Conservation (phyloP, 1,284 basidiomycete genomes). For the Sphagnurus paluster region DNA sequence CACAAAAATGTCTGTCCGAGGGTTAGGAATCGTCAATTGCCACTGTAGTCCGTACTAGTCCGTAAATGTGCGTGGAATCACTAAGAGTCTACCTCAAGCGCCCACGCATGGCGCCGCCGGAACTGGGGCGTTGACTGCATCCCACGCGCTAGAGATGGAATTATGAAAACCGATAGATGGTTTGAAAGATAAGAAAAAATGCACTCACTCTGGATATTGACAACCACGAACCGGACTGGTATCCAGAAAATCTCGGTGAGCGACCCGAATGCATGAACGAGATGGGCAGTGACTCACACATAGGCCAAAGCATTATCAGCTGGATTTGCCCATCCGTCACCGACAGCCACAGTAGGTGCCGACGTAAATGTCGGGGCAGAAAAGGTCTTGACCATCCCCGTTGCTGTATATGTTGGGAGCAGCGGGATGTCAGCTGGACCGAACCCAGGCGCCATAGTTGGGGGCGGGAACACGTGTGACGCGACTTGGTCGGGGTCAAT, state of each 20-base stretch:
- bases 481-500: constrained; percentile 36
- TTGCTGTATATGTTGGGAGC: constrained; percentile 67
- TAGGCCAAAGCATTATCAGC: constrained; percentile 46
- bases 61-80: too few relatives aligned
- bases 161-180: background rate
- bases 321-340: constrained; percentile 69
- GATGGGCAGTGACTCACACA: constrained; percentile 32
- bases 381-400: constrained; percentile 56
- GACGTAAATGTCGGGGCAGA: constrained; percentile 54
- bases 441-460: constrained; percentile 43
- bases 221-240: constrained; percentile 41
- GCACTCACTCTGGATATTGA: constrained; percentile 43
- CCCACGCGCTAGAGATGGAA: constrained; percentile 32
- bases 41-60: background rate
- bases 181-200: constrained; percentile 3
- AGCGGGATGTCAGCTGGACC: constrained; percentile 38
- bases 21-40: too few relatives aligned
- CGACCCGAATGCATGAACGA: constrained; percentile 1
- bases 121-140: constrained; percentile 37
- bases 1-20: too few relatives aligned
- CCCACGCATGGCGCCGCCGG: constrained; percentile 31
- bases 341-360: constrained; percentile 48
- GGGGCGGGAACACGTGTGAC: constrained; percentile 39
- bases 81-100: too few relatives aligned
- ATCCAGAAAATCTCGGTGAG: constrained; percentile 8